Base-by-base conservation (phyloP, 192 early-diverging fungal species). In the Allomyces macrogynus region DNA sequence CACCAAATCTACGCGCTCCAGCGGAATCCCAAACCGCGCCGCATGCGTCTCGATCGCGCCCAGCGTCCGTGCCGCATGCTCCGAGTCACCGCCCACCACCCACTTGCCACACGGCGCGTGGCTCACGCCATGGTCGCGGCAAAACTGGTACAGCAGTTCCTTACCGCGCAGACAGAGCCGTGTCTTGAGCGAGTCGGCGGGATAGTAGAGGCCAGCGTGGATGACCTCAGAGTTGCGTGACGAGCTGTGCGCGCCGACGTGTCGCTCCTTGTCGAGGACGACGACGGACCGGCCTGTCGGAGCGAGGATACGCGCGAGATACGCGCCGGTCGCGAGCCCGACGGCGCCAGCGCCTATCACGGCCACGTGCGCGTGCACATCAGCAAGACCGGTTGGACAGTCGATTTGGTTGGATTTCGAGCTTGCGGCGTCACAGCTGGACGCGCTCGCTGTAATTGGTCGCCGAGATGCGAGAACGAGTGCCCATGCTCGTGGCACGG, bases 161-260 rank as follows among this genome's bases (percentile, higher is more conserved):
- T 86, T 88, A 24, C 91, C 91, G 4, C 81, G 75, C 24, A 89
- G 86, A 69, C 89, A 91, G 0, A 93, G 73, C 24, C 60, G 63
- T 11, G 89, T 89, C 68, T 89, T 89, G 43, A 91, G 71, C 42
- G 83, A 87, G 65, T 82, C 71, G 16, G 66, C 64, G 1, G 89
- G 88, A 60, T 91, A 93, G 73, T 90, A 89, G 14, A 93, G 73
- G 0, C 91, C 91, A 9, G 86, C 88, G 61, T 93, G 91, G 67
- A 93, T 93, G 16, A 93, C 87, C 69, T 91, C 87, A 65, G 86
- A 89, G 77, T 91, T 93, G 16, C 91, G 71, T 25, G 89, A 87
- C 8, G 44, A 77, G 78, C 78, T 87, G 4, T 87, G 90, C 69
- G 89, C 87, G 70, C 80, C 76, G 8, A 88, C 87, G 24, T 81